These are phyloP conservation scores for Albifimbria verrucaria DNA, from an alignment of 2,329 filamentous ascomycete species.

Conservation along the genomic window DNA sequence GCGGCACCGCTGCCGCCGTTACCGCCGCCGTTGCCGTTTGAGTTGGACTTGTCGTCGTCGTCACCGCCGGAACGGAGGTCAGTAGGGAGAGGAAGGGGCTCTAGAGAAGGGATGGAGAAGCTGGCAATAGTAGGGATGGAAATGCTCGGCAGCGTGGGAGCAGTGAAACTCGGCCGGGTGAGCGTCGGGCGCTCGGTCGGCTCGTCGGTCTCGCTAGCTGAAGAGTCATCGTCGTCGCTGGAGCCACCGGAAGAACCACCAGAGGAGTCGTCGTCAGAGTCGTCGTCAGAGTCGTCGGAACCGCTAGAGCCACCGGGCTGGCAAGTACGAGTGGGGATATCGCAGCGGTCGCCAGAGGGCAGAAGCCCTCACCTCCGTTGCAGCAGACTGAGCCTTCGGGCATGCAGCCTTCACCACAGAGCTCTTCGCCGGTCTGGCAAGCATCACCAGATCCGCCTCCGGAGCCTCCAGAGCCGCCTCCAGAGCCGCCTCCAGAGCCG, in stretches of 20 bases:
- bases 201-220: too few relatives aligned
- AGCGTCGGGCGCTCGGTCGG: too few relatives aligned
- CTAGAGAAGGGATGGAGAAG: not conserved
- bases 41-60: not conserved
- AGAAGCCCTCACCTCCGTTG: too few relatives aligned
- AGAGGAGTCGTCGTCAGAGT: conserved; percentile 10
- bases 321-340: too few relatives aligned
- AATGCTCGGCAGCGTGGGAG: not conserved
- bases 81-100: not conserved
- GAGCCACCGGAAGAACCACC: conserved; percentile 6
- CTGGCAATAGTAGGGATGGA: too few relatives aligned
- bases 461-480: conserved; percentile 7
- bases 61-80: conserved; percentile 12
- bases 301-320: too few relatives aligned
- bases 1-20: conserved; percentile 10
- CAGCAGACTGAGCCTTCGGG: conserved; percentile 23
- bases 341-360: too few relatives aligned
- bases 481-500: conserved; percentile 11
- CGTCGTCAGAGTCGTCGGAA: conserved; percentile 11
- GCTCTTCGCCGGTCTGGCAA: conserved; percentile 15
- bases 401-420: conserved; percentile 23
- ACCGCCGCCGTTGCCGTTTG: not conserved
- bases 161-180: conserved; percentile 12
- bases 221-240: not conserved
- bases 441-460: not conserved